Conservation (phyloP, 495 filamentous ascomycete genomes). For the Eremomyces bilateralis region DNA sequence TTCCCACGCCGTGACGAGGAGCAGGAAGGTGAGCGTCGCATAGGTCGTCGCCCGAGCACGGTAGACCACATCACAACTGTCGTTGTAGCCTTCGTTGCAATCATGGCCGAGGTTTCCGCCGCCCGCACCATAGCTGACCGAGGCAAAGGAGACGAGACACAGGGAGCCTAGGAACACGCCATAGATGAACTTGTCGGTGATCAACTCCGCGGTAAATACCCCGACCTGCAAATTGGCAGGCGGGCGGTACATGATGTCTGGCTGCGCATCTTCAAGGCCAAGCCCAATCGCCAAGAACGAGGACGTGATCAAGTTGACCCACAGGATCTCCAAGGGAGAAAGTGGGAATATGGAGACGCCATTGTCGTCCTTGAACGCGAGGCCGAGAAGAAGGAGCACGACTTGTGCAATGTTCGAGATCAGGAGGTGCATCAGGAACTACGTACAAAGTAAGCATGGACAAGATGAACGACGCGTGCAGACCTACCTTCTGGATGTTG, state of each 20-base stretch:
- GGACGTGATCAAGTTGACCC: conserved; percentile 54
- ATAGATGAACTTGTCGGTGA: conserved; percentile 46
- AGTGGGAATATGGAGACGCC: conserved; percentile 51
- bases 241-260: conserved; percentile 44
- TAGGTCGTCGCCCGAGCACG: conserved; percentile 51
- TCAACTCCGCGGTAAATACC: conserved; percentile 43
- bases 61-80: conserved; percentile 20
- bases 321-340: conserved; percentile 46
- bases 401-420: conserved; percentile 50
- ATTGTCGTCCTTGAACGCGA: conserved; percentile 38
- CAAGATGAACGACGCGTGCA: too few relatives aligned
- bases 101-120: conserved; percentile 33
- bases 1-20: conserved; percentile 33
- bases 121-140: conserved; percentile 40
- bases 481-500: conserved; percentile 64
- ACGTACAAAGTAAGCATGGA: too few relatives aligned
- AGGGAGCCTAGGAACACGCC: conserved; percentile 41
- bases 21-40: conserved; percentile 43
- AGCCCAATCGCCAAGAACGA: conserved; percentile 49
- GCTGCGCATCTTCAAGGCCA: conserved; percentile 37
- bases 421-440: conserved; percentile 21
- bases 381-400: conserved; percentile 40
- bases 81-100: conserved; percentile 36
- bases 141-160: conserved; percentile 41
- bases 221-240: conserved; percentile 39